A percentile compares a stretch with the other conserved stretches of the same genome.
phyloP scores from a whole-genome alignment of 2,329 filamentous ascomycete genomes.

The Hypoxylon sp. region DNA sequence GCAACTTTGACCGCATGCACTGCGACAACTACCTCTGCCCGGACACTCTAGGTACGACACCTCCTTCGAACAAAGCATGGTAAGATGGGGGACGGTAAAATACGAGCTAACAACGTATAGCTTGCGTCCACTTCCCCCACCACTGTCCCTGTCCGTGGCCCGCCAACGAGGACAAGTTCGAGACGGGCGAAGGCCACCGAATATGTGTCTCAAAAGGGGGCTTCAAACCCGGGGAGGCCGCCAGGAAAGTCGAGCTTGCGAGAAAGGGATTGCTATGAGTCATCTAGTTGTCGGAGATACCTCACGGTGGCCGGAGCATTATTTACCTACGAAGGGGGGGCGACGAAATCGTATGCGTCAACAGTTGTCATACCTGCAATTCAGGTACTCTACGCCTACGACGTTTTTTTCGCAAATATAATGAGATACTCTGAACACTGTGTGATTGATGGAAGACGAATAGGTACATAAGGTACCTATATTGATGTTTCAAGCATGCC shows the following conservation, averaged over 20 bases:
- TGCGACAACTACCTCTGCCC: constrained; percentile 97
- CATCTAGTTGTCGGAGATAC: background rate
- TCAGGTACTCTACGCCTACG: background rate
- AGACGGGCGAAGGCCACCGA: constrained; percentile 77
- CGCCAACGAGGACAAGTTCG: constrained; percentile 81
- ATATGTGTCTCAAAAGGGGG: constrained; percentile 82
- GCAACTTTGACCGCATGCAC: constrained; percentile 68
- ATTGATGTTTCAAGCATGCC: background rate
- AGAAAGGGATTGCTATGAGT: constrained; percentile 80
- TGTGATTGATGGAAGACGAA: no score
- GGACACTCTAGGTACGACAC: constrained; percentile 74
- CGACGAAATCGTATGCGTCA: background rate
- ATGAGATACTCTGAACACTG: background rate
- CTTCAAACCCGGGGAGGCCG: constrained; percentile 77
- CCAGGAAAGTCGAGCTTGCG: constrained; percentile 82
- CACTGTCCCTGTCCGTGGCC: constrained; percentile 95
- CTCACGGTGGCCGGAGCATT: constrained; percentile 18
- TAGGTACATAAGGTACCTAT: no score
- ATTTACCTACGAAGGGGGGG: no score
- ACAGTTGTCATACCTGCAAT: background rate
- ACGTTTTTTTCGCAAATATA: no score
- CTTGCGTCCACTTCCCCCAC: constrained; percentile 95
- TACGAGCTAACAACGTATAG: constrained; percentile 52
- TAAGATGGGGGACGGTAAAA: background rate
- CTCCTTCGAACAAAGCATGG: background rate